Conservation (phyloP, 2,329 filamentous ascomycete genomes). For the Colletotrichum viniferum region DNA sequence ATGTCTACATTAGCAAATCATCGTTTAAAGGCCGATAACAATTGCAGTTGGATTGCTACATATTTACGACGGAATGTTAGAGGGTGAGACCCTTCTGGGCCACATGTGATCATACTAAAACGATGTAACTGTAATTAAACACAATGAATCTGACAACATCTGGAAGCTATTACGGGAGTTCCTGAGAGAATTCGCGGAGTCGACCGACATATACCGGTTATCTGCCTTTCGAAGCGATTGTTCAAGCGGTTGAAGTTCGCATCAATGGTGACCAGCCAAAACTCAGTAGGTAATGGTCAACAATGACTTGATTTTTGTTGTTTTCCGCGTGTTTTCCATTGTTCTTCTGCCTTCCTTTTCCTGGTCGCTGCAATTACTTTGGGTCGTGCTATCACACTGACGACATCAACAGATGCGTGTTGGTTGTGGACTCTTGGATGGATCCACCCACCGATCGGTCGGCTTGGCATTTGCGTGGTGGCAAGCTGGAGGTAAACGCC, state of each 20-base stretch:
- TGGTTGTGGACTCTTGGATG: not conserved
- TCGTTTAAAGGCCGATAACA: not conserved
- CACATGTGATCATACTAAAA: not conserved
- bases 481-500: not conserved
- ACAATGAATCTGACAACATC: not conserved
- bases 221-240: not conserved
- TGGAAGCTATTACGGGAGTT: rapidly evolving
- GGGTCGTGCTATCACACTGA: not conserved
- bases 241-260: not conserved
- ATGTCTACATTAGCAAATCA: not conserved
- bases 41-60: not conserved
- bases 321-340: not conserved
- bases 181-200: not conserved
- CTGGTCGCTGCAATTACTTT: too few species aligned
- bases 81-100: not conserved
- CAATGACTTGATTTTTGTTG: not conserved
- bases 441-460: not conserved
- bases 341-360: not conserved
- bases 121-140: not conserved
- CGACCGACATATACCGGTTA: rapidly evolving
- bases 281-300: rapidly evolving
- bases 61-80: not conserved
- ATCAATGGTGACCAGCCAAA: not conserved
- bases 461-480: not conserved
- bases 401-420: not conserved